A percentile compares a stretch with the other conserved stretches of the same genome.
Conservation (phyloP, 495 filamentous ascomycete genomes). For the Podospora sp. region DNA sequence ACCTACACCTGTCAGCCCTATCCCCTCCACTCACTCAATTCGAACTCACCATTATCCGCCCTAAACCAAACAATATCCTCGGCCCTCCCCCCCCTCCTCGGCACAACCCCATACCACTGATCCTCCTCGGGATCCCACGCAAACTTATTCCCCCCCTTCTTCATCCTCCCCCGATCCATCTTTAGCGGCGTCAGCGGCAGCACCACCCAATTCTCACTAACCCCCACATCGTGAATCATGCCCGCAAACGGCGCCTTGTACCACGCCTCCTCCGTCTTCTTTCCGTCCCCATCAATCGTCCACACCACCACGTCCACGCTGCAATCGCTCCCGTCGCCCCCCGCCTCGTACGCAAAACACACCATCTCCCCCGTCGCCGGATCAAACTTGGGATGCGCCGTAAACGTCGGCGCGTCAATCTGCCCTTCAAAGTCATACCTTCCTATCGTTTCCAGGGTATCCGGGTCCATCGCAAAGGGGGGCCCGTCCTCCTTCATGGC, state of each 20-base stretch:
- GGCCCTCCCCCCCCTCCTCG: slow-evolving; percentile 48
- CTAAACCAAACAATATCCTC: slow-evolving; percentile 55
- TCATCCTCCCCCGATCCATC: slow-evolving; percentile 54
- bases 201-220: slow-evolving; percentile 56
- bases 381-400: slow-evolving; percentile 64
- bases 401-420: slow-evolving; percentile 55
- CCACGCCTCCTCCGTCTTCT: slow-evolving; percentile 49
- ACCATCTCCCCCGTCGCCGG: slow-evolving; percentile 60
- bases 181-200: slow-evolving; percentile 56
- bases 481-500: slow-evolving; percentile 59
- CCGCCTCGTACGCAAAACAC: slow-evolving; percentile 58
- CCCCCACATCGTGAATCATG: slow-evolving; percentile 61
- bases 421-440: slow-evolving; percentile 61
- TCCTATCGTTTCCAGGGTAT: slow-evolving; percentile 57
- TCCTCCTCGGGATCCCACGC: slow-evolving; percentile 57
- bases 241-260: slow-evolving; percentile 55
- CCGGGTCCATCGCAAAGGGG: slow-evolving; percentile 59
- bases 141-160: slow-evolving; percentile 58
- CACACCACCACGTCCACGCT: slow-evolving; percentile 54
- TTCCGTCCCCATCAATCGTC: slow-evolving; percentile 46
- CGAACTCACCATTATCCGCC: slow-evolving; percentile 48
- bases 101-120: slow-evolving; percentile 54
- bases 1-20: slow-evolving; percentile 14
- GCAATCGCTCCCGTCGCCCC: slow-evolving; percentile 47
- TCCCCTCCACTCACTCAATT: background rate